Base-by-base conservation (phyloP, 176 grass and related monocot genomes). In the Carex pumila region DNA sequence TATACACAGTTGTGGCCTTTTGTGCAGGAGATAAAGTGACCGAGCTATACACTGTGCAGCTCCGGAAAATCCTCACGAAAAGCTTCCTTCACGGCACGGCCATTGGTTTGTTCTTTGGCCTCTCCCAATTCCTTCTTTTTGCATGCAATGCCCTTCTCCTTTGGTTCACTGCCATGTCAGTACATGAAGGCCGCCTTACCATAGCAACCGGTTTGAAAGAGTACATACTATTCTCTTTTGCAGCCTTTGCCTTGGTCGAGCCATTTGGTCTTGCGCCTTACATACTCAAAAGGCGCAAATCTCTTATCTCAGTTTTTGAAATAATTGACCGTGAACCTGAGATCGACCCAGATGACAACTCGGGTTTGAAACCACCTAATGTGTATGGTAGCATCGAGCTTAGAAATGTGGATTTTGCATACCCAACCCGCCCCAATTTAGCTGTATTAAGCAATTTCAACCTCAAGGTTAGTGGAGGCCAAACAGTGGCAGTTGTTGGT, bases 21-120 rank as follows among this genome's bases (percentile, higher is more conserved):
- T 99, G 96, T 88, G 96, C 96, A 72, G 96, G 96, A 61, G 91
- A 99, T 85, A 99, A 99, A 86, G 91, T 99, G 87, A 99, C 93
- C 89, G 92, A 95, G 56, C 88, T 99, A 17, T 99, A 99, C 85
- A 95, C 87, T 84, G 79, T 90, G 55, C 96, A 99, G 85, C 96
- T 99, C 79, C 71, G 73, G 53, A 94, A 89, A 88, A 99, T 99
- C 87, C 87, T 99, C 60, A 93, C 89, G 73, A 88, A 94, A 82
- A 95, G 92, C 83, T 92, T 95, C 85, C 58, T 99, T 50, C 96
- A 95, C 18, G 96, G 96, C 82, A 86, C 94, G 83, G 91, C 76
- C 62, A 99, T 99, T 54, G 96, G 96, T 53, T 93, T 99, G 17
- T 91, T 88, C n/a, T 99, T 99, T 69, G 96, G 96, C 79, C 82